Evolutionary conservation across 768 basidiomycete genomes (phyloP).

Genomic region (Omphalotus guepiniiformis): DNA sequence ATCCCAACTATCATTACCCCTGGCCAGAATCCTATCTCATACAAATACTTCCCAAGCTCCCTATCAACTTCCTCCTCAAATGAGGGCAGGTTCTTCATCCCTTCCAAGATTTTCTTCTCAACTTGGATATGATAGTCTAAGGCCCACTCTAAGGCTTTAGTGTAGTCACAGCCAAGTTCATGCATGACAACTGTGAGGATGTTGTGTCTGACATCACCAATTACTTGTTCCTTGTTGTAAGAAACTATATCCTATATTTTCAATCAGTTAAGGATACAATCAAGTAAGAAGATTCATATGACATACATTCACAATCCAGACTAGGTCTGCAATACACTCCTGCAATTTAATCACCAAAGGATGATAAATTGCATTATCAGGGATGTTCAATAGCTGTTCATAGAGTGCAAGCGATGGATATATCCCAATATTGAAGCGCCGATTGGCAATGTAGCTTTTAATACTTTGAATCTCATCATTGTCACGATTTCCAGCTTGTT

Average conservation of each 20-base stretch:
- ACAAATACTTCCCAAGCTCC: background rate
- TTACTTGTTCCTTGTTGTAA: constrained; percentile 14
- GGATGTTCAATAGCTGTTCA: constrained; percentile 8
- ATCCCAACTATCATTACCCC: constrained; percentile 2
- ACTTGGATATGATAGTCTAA: constrained; percentile 8
- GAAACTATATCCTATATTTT: constrained; percentile 11
- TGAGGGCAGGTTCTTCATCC: background rate
- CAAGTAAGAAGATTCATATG: constrained; percentile 11
- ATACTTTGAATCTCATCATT: background rate
- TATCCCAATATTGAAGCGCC: constrained; percentile 12
- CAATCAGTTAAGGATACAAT: constrained; percentile 7
- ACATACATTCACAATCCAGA: no score
- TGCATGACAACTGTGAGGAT: constrained; percentile 12
- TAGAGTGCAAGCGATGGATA: constrained; percentile 9
- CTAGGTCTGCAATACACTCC: no score
- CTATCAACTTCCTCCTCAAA: background rate
- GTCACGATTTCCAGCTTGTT: constrained; percentile 8
- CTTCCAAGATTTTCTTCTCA: background rate
- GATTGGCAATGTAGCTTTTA: constrained; percentile 8
- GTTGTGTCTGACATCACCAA: constrained; percentile 12
- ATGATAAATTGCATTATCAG: constrained; percentile 10
- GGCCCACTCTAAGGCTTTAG: constrained; percentile 1
- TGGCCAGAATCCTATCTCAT: background rate
- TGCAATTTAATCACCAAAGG: constrained; percentile 6
- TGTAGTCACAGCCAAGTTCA: background rate